phyloP scores from a whole-genome alignment of 352 stramenopile genomes.

The Phytopythium oedochilum region DNA sequence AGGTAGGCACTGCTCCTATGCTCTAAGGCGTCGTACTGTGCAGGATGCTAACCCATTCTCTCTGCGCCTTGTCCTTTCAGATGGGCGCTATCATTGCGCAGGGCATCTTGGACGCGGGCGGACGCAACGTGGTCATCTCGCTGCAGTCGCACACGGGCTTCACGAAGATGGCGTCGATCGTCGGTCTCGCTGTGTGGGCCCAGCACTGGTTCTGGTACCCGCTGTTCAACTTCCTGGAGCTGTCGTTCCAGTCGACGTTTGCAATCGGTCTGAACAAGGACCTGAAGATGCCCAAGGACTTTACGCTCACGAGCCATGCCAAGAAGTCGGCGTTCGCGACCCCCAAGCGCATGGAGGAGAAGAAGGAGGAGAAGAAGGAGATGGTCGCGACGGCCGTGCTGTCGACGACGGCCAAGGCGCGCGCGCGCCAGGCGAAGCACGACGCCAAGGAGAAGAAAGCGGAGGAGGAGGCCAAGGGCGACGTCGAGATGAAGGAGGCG shows the following conservation, averaged over 20 bases:
- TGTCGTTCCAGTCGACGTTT: conserved; percentile 96
- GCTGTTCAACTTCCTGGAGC: conserved; percentile 97
- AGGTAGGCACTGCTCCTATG: conserved; percentile 26
- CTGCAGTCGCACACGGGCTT: conserved; percentile 96
- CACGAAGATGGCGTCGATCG: conserved; percentile 96
- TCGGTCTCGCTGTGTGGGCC: conserved; percentile 95
- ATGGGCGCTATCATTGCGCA: conserved; percentile 98
- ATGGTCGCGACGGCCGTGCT: conserved; percentile 96
- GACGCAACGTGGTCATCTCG: conserved; percentile 95
- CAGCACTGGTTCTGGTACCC: conserved; percentile 99
- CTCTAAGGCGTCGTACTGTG: neutral
- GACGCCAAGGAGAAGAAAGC: conserved; percentile 80
- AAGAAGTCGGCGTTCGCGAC: conserved; percentile 97
- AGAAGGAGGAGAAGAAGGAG: conserved; percentile 99
- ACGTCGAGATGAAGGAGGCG: conserved; percentile 44
- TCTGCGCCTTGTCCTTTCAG: conserved; percentile 7
- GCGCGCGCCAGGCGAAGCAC: conserved; percentile 91
- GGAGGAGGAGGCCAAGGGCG: conserved; percentile 53
- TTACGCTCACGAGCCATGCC: conserved; percentile 90
- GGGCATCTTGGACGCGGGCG: conserved; percentile 97
- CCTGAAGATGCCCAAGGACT: conserved; percentile 96
- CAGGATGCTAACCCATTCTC: neutral
- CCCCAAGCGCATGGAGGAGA: conserved; percentile 97
- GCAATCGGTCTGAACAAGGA: conserved; percentile 97
- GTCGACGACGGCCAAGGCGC: conserved; percentile 97